Evolutionary conservation across 306 rosid genomes (phyloP), one percentile per base, ranked within the genome.

Genomic region (Corylus americana): DNA sequence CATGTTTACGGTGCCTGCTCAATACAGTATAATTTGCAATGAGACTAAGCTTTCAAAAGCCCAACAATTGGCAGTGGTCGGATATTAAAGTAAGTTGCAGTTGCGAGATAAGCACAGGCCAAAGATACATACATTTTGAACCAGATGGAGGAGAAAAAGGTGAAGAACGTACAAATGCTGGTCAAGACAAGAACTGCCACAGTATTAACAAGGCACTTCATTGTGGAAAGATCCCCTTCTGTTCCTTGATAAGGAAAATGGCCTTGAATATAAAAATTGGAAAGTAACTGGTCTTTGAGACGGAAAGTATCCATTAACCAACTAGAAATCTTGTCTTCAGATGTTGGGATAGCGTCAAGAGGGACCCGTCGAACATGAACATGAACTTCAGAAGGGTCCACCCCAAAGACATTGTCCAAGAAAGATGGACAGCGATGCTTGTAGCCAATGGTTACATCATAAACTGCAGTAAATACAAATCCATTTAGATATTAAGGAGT

Each of bases 301-400:
- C 17, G 73, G 84, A 90, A 92, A 61, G 78, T 79, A 37, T 83
- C 77, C 55, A 87, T 76, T 81, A 92, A 53, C 97, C 97, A 90
- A 8, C 45, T 62, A 17, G 87, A 69, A 53, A 86, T 82, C 86
- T 87, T 84, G 0, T 85, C 85, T 83, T 90, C 93, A 4, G 95
- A 85, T 74, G 75, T 62, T 1, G 92, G 97, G 82, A 92, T 85
- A 25, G 4, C 4, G 27, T 87, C 89, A 7, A 90, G 59, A 69
- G 89, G 61, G 72, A 87, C 8, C 57, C 89, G 86, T 64, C 63
- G 42, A 59, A 92, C 66, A 22, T 92, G 92, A 18, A 92, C 82
- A 84, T 92, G 97, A 79, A 92, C 97, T 83, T 90, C 97, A 11
- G 95, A 83, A 70, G 97, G 97, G 79, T 87, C 88, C 82, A 90